Percentiles rank a stretch among this genome's conserved stretches.
These are phyloP conservation scores for Hsuehochloa calcarea DNA, from an alignment of 176 grass and related monocot genomes.

Conservation along the genomic window DNA sequence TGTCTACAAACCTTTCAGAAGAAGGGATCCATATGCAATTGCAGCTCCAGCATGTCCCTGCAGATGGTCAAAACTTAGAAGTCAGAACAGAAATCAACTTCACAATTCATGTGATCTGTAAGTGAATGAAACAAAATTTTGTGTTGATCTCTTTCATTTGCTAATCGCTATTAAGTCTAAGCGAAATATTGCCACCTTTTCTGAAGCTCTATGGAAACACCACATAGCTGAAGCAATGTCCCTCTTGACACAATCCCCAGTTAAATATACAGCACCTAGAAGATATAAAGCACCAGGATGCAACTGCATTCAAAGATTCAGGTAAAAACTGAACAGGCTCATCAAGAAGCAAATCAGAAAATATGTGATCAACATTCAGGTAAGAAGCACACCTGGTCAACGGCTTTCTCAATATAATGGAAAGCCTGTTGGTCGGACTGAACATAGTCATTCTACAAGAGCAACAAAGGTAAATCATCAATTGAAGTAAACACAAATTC, in stretches of 20 bases:
- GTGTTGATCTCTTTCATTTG: neutral
- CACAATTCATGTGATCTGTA: neutral
- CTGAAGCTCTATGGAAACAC: slow-evolving; percentile 95
- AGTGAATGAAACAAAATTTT: slow-evolving; percentile 1
- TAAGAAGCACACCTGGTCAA: slow-evolving; percentile 67
- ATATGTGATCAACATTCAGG: neutral
- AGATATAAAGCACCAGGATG: slow-evolving; percentile 94
- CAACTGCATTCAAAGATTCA: slow-evolving; percentile 56
- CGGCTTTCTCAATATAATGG: slow-evolving; percentile 90
- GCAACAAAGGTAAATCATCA: slow-evolving; percentile 21
- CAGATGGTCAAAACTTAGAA: slow-evolving; percentile 18
- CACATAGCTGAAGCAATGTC: slow-evolving; percentile 86
- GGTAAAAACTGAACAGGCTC: neutral
- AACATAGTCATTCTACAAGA: slow-evolving; percentile 73
- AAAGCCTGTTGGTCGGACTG: slow-evolving; percentile 92
- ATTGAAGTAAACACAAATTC: slow-evolving; percentile 4
- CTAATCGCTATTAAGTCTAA: neutral
- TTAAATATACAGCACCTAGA: slow-evolving; percentile 88
- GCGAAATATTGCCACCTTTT: slow-evolving; percentile 47
- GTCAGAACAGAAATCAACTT: slow-evolving; percentile 20
- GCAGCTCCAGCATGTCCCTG: slow-evolving; percentile 94
- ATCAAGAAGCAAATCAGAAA: slow-evolving; percentile 23
- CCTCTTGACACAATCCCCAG: slow-evolving; percentile 89
- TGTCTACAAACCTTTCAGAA: slow-evolving; percentile 67
- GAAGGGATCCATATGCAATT: slow-evolving; percentile 89